phyloP scores from a whole-genome alignment of 2,329 filamentous ascomycete genomes.

The Pseudogymnoascus sp. region DNA sequence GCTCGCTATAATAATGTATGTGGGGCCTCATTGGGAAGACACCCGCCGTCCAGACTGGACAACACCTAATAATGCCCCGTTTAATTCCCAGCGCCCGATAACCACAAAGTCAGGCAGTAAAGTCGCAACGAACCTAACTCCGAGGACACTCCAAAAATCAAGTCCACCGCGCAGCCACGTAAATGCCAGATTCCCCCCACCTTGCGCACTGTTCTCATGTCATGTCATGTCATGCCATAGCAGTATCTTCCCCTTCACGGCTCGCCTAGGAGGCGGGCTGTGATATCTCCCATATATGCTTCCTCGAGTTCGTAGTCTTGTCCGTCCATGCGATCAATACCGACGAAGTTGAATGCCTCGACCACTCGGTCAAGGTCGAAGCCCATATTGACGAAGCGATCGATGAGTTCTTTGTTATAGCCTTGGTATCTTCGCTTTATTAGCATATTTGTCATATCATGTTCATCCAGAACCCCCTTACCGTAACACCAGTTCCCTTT shows the following conservation, averaged over 20 bases:
- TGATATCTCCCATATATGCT: constrained; percentile 84
- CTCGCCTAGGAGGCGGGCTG: constrained; percentile 75
- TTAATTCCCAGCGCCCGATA: background rate
- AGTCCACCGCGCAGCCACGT: background rate
- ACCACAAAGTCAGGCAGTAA: background rate
- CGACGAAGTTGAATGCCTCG: constrained; percentile 69
- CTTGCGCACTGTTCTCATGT: background rate
- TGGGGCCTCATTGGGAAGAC: background rate
- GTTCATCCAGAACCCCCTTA: constrained; percentile 13
- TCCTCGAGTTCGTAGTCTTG: constrained; percentile 82
- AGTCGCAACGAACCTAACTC: constrained; percentile 1
- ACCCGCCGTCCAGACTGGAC: background rate
- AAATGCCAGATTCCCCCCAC: background rate
- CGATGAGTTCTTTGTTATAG: constrained; percentile 75
- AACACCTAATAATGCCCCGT: background rate
- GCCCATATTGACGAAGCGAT: constrained; percentile 82
- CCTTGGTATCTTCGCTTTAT: constrained; percentile 64
- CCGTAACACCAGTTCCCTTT: constrained; percentile 18
- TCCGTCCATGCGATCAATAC: constrained; percentile 70
- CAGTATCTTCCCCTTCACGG: constrained; percentile 25
- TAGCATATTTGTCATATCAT: constrained; percentile 9
- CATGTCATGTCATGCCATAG: background rate
- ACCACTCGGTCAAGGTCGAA: constrained; percentile 85
- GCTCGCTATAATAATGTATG: background rate
- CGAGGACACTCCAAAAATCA: background rate